Percentiles rank a stretch among this genome's conserved stretches.
These are phyloP conservation scores for Cercospora sesami DNA, from an alignment of 2,329 filamentous ascomycete species.

Conservation along the genomic window DNA sequence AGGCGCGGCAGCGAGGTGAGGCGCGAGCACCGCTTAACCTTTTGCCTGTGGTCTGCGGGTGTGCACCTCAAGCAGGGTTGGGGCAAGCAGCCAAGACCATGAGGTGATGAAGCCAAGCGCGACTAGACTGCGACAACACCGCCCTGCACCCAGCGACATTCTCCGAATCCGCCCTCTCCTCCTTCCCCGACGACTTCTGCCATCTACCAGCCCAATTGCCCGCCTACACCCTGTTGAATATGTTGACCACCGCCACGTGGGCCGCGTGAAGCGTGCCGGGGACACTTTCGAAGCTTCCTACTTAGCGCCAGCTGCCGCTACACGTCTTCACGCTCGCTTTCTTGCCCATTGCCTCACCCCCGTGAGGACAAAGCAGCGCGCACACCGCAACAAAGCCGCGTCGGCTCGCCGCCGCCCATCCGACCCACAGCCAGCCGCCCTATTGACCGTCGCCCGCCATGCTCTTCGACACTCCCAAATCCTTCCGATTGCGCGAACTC, in stretches of 20 bases:
- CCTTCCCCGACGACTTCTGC: background rate
- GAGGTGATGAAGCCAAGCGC: slow-evolving; percentile 1
- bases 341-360: background rate
- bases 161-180: background rate
- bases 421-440: slow-evolving; percentile 8
- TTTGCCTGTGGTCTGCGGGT: background rate
- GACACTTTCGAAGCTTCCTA: background rate
- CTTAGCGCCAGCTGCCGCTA: background rate
- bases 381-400: background rate
- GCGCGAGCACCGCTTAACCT: background rate
- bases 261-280: background rate
- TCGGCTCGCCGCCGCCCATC: background rate
- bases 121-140: background rate
- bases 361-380: background rate
- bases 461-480: slow-evolving; percentile 48
- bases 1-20: background rate
- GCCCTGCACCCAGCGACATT: background rate
- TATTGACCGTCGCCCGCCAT: slow-evolving; percentile 43
- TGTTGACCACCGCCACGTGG: background rate
- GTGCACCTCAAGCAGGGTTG: background rate
- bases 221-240: background rate
- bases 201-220: background rate
- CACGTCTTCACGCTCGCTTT: background rate
- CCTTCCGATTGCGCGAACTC: slow-evolving; percentile 43
- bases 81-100: background rate